These are phyloP conservation scores for Halteria grandinella DNA, from an alignment of 73 alveolate genomes.

Conservation along the genomic window DNA sequence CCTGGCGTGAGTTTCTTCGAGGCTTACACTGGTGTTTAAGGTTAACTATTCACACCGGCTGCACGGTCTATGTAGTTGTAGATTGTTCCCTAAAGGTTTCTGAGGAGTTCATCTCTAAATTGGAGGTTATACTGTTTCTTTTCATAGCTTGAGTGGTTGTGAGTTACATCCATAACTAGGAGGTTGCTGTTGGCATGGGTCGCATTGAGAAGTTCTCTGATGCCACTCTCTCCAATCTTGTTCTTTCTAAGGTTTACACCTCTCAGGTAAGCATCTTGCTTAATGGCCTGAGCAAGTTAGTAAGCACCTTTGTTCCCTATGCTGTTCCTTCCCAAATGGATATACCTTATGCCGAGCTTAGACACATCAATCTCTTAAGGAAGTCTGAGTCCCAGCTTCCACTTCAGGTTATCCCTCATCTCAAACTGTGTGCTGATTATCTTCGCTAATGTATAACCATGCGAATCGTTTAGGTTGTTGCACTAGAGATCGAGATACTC, in stretches of 20 bases:
- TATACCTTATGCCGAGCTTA: conserved; percentile 25
- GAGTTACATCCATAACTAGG: too few species aligned
- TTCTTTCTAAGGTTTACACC: conserved; percentile 18
- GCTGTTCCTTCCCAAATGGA: conserved; percentile 13
- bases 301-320: conserved; percentile 4
- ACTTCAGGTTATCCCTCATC: conserved; percentile 45
- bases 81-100: too few species aligned
- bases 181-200: too few species aligned
- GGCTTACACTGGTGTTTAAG: too few species aligned
- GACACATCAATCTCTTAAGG: not conserved
- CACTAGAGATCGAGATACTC: conserved; percentile 40
- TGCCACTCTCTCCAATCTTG: conserved; percentile 12
- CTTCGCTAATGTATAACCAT: not conserved
- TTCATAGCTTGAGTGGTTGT: too few species aligned
- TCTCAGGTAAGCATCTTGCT: conserved; percentile 19
- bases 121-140: too few species aligned
- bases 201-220: too few species aligned
- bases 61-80: too few species aligned
- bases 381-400: conserved; percentile 42
- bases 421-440: conserved; percentile 39
- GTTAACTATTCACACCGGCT: too few species aligned
- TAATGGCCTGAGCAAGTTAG: not conserved
- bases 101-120: too few species aligned
- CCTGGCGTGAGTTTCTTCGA: too few species aligned
- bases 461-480: conserved; percentile 30